Base-by-base conservation (phyloP, 108 stramenopile species). In the Epithemia pelagica region DNA sequence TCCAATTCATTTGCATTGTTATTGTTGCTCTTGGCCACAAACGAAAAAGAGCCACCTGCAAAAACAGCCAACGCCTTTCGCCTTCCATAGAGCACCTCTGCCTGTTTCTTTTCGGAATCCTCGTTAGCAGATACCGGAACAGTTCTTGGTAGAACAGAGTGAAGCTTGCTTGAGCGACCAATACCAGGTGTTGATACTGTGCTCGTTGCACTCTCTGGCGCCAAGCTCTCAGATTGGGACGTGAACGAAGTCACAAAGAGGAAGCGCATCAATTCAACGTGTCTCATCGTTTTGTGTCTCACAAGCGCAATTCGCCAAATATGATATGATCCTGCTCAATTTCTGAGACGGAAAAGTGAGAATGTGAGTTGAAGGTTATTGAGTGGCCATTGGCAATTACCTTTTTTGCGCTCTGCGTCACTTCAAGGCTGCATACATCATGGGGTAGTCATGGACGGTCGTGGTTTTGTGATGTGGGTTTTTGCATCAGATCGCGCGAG, bases 1-100 rank as follows among this genome's bases (percentile, higher is more conserved):
- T 85, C 84, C 15, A 85, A 73, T 31, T 75, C 84, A 58, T 74
- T 62, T 2, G 74, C 74, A 2, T 46, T 60, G 27, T 19, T 15
- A 20, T 56, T 22, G n/a, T 5, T 46, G 37, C 15, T 25, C 2
- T 22, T 21, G 25, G 62, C 37, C 37, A 46, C 37, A 5, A 46
- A 46, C 5, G 37, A 15, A 5, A 46, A 15, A 15, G 37, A 5
- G 37, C 37, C 37, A 10, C 37, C 37, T 46, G 37, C 37, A 46
- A 46, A 46, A 5, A 15, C 37, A 5, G 37, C 37, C 37, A 46
- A 46, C 15, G 37, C 37, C 37, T 46, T 46, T 5, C 37, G 37
- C 10, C 37, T 5, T 46, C 37, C 37, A 46, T 10, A 46, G 15
- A 46, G 37, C n/a, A n/a, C n/a, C 15, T 15, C 10, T 46, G 37